These are phyloP conservation scores for Pleurotus salmoneostramineus DNA, from an alignment of 768 basidiomycete species.

Conservation along the genomic window DNA sequence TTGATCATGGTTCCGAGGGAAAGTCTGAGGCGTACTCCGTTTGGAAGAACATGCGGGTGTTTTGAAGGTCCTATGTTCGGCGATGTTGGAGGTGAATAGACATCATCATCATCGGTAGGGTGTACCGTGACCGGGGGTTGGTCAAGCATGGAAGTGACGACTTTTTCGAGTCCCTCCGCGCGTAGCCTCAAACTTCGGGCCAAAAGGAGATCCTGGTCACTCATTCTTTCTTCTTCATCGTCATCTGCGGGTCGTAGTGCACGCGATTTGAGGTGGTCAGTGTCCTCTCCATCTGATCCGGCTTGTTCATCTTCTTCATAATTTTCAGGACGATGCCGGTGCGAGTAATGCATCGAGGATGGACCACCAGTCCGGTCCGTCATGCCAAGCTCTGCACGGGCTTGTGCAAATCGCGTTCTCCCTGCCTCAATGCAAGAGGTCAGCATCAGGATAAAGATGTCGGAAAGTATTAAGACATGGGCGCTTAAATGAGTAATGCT, in stretches of 20 bases:
- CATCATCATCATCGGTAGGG: slow-evolving; percentile 51
- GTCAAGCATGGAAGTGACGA: slow-evolving; percentile 75
- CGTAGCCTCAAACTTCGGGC: slow-evolving; percentile 65
- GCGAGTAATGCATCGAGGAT: slow-evolving; percentile 52
- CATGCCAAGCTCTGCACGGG: slow-evolving; percentile 83
- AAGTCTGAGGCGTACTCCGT: slow-evolving; percentile 76
- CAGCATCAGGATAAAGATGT: neutral
- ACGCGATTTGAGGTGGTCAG: slow-evolving; percentile 45
- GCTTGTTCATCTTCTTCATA: slow-evolving; percentile 73
- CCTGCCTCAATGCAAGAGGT: slow-evolving; percentile 24
- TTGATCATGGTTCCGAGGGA: slow-evolving; percentile 77
- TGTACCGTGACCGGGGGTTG: slow-evolving; percentile 64
- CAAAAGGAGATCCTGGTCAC: slow-evolving; percentile 55
- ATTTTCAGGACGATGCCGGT: slow-evolving; percentile 68
- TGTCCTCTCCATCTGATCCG: slow-evolving; percentile 61
- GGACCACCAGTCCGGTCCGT: slow-evolving; percentile 75
- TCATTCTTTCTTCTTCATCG: slow-evolving; percentile 55
- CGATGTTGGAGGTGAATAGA: slow-evolving; percentile 47
- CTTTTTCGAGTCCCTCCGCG: slow-evolving; percentile 81
- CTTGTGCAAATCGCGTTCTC: slow-evolving; percentile 78
- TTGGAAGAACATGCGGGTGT: slow-evolving; percentile 66
- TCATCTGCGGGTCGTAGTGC: slow-evolving; percentile 36
- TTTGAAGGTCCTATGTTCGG: slow-evolving; percentile 35
- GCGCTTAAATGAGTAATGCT: no score
- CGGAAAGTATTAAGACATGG: neutral